Base-by-base conservation (phyloP, 2,329 filamentous ascomycete species). In the Magnaporthiopsis incrustans region DNA sequence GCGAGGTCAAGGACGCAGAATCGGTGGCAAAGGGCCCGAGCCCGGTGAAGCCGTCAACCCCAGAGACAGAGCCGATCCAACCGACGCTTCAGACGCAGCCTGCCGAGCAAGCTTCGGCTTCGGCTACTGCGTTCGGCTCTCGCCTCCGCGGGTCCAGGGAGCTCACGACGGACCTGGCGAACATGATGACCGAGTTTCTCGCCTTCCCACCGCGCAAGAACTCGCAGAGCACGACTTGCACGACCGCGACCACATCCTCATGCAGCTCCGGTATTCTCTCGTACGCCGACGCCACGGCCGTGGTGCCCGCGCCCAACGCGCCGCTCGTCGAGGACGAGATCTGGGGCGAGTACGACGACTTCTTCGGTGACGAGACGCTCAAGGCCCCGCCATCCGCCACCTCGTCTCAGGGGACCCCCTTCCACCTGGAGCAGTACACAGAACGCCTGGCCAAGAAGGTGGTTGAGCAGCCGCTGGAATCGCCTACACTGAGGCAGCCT, bases 291-390 rank as follows among this genome's bases (percentile, higher is more conserved):
- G 85, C 87, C 4, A 90, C 87, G 22, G 88, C 90, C 8, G 77
- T 91, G 2, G 79, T 90, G 27, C 89, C 89, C 0, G 77, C 79
- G 3, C 80, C 85, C 1, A 80, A 79, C 59, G 85, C 86, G 4
- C 87, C 85, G 0, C 81, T 88, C 4, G 85, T 79, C 1, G 90
- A 96, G 68, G 94, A 97, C 70, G 94, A 97, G 72, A 84, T 97
- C 1, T 98, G 94, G 94, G 88, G 93, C 62, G 94, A 96, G 75
- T 97, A 96, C 72, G 88, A 98, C 68, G 94, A 97, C 70, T 78
- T 97, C 15, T 84, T 97, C 63, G 90, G 90, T 63, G 88, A 91
- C 14, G 82, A 81, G 12, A 73, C 73, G 1, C 65, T 71, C 38
- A 77, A 78, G 67, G 76, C 76, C 1, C 80, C 81, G 2, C 76